Evolutionary conservation across 371 early-diverging fungal species (phyloP).

Genomic region (Lichtheimia corymbifera): DNA sequence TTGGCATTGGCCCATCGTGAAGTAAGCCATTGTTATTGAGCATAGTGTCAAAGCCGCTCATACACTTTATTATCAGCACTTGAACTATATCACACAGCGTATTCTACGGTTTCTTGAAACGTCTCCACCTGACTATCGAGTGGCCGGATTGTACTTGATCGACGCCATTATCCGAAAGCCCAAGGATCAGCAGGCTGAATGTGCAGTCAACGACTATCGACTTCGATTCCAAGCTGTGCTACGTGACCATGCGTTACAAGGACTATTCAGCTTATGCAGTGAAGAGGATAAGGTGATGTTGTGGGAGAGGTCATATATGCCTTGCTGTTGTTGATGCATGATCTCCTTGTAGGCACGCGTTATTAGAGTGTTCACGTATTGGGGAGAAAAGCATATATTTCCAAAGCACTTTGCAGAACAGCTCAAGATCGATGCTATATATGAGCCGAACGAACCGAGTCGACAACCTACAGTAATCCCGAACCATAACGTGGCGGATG

Average conservation of each 20-base stretch:
- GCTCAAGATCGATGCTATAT: neutral
- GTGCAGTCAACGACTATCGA: slow-evolving; percentile 28
- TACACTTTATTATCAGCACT: slow-evolving; percentile 31
- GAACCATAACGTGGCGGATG: neutral
- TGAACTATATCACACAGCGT: slow-evolving; percentile 54
- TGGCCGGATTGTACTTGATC: slow-evolving; percentile 67
- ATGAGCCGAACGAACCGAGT: neutral
- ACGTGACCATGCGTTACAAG: slow-evolving; percentile 27
- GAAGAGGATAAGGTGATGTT: slow-evolving; percentile 42
- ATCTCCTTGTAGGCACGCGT: neutral
- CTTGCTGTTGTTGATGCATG: no score
- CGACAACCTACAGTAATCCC: neutral
- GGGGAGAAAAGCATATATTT: neutral
- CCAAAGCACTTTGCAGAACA: slow-evolving; percentile 1
- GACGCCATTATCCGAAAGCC: slow-evolving; percentile 53
- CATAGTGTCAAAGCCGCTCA: neutral
- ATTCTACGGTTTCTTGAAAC: slow-evolving; percentile 53
- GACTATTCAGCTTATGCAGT: slow-evolving; percentile 31
- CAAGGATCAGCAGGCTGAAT: slow-evolving; percentile 17
- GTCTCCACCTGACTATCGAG: slow-evolving; percentile 56
- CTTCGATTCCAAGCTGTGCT: slow-evolving; percentile 40
- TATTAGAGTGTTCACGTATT: neutral
- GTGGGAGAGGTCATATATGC: neutral
- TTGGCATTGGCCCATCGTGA: slow-evolving; percentile 54
- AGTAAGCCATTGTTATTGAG: slow-evolving; percentile 26